Base-by-base conservation (phyloP, 441 rosid genomes). In the Metrosideros polymorpha region DNA sequence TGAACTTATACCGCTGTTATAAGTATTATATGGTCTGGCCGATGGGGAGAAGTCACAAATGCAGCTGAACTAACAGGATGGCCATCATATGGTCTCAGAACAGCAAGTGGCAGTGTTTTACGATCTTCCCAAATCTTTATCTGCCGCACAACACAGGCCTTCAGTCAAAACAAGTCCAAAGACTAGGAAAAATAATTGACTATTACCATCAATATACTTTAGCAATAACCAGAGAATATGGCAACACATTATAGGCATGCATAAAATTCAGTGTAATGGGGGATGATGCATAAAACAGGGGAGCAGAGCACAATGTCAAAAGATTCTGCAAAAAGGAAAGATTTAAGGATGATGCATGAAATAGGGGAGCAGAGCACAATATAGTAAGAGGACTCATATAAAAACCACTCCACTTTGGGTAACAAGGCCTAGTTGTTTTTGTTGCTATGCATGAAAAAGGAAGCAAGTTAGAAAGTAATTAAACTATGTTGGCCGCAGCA, bases 91-190 rank as follows among this genome's bases (percentile, higher is more conserved):
- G 99, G 98, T 90, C 94, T 95, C 88, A 98, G 91, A 54, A 93
- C 90, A 82, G 92, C 91, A 90, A 94, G 94, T 82, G 98, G 98
- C 52, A 86, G 89, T 47, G 92, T 89, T 90, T 92, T 98, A 59
- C 91, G 93, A 83, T 95, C 98, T 89, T 96, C 97, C 99, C 99
- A 98, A 87, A 98, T 94, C 92, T 95, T 96, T 76, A 98, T 91
- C 99, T 98, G 94, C 25, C 47, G 12, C 79, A 39, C 86, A 52
- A 56, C 56, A 82, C 25, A 89, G 61, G 45, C 83, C 19, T 56
- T 51, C 71, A 39, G 54, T 25, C 45, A 53, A 57, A 71, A 52
- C 12, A 51, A 53, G 29, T 51, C n/a, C 12, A 52, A 29, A 52
- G 79, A 43, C 49, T 39, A 71, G 49, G 47, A 8, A 71, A 71